Percentiles rank a stretch among this genome's conserved stretches.
Conservation (phyloP, 306 rosid species). For the Pterocarpus macrocarpus region DNA sequence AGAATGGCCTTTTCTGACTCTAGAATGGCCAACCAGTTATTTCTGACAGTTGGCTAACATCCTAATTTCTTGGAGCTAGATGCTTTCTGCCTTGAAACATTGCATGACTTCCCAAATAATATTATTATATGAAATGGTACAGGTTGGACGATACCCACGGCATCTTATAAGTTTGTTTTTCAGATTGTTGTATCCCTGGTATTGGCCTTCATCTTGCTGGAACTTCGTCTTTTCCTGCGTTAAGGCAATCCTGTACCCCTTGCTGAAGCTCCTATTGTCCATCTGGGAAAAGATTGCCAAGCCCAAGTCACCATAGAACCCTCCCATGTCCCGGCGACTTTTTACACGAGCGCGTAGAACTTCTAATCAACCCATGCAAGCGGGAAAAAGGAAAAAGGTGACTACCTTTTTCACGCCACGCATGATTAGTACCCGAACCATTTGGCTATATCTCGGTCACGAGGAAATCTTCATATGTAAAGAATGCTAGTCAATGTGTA, state of each 20-base stretch:
- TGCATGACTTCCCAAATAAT: too few relatives aligned
- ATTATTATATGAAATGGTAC: constrained; percentile 33
- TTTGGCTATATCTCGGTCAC: background rate
- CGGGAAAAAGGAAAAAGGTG: background rate
- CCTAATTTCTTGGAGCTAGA: too few relatives aligned
- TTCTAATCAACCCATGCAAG: background rate
- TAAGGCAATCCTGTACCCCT: constrained; percentile 61
- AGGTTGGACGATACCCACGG: constrained; percentile 94
- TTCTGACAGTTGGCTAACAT: background rate
- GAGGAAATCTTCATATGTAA: constrained; percentile 24
- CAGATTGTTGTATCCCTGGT: constrained; percentile 94
- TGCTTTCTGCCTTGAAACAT: background rate
- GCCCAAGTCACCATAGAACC: constrained; percentile 31
- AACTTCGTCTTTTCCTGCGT: constrained; percentile 68
- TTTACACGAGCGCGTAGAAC: background rate
- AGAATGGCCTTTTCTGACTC: background rate
- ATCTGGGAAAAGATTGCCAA: constrained; percentile 55
- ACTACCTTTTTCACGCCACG: background rate
- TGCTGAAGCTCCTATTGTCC: constrained; percentile 66
- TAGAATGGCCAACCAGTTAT: background rate
- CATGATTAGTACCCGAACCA: background rate
- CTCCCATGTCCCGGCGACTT: background rate
- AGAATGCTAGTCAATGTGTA: constrained; percentile 37
- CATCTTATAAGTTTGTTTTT: constrained; percentile 95
- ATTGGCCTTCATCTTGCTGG: constrained; percentile 99